Evolutionary conservation across 2,329 filamentous ascomycete genomes (phyloP).

Genomic region (Xylariaceae sp.): DNA sequence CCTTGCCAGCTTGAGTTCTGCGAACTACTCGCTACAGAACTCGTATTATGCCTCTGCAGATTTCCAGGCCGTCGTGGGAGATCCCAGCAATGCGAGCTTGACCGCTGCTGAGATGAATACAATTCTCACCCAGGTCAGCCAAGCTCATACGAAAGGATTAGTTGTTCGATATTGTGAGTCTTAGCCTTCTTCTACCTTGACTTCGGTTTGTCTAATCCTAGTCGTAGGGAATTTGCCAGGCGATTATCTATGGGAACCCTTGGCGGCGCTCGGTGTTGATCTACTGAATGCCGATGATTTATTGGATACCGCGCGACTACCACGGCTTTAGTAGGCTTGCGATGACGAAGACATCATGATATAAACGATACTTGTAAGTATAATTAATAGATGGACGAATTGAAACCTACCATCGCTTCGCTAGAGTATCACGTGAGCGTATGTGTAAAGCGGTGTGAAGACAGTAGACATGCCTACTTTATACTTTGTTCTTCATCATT

Average conservation of each 20-base stretch:
- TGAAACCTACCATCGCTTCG: neutral
- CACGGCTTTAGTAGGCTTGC: slow-evolving; percentile 13
- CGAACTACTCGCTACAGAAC: slow-evolving; percentile 31
- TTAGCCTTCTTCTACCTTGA: neutral
- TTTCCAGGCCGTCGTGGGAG: slow-evolving; percentile 33
- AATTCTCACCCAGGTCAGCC: slow-evolving; percentile 28
- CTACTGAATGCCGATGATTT: slow-evolving; percentile 39
- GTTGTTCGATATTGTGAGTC: slow-evolving; percentile 41
- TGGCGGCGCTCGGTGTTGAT: slow-evolving; percentile 35
- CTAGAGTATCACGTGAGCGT: no score
- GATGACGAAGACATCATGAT: neutral
- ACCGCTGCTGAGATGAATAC: slow-evolving; percentile 22
- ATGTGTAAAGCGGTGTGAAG: no score
- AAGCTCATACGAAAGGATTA: slow-evolving; percentile 35
- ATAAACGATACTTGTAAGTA: neutral
- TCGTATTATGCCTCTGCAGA: slow-evolving; percentile 40
- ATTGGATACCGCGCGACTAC: slow-evolving; percentile 29
- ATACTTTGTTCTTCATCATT: no score
- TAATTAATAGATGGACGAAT: neutral
- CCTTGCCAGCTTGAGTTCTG: slow-evolving; percentile 27
- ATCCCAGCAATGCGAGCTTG: slow-evolving; percentile 27
- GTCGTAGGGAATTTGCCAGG: slow-evolving; percentile 35
- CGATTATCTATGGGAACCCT: slow-evolving; percentile 38
- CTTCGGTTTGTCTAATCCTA: slow-evolving; percentile 20
- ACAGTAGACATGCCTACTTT: no score